Evolutionary conservation across 106 monocot genomes (phyloP).

Genomic region (Chionographis japonica): DNA sequence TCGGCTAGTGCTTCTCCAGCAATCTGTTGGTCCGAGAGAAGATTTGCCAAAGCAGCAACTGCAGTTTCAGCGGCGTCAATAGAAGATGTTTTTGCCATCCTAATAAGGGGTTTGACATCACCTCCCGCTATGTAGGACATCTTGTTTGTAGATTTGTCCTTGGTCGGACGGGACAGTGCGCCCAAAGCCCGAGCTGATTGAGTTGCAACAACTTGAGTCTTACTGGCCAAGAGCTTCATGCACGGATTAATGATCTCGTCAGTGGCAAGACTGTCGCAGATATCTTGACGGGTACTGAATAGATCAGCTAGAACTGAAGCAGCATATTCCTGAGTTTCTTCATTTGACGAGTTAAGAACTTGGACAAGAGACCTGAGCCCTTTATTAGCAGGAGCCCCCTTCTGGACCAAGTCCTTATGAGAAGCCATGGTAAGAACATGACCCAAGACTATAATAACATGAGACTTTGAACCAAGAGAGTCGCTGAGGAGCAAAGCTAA

Average conservation of each 20-base stretch:
- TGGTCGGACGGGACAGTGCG: constrained; percentile 54
- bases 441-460: constrained; percentile 60
- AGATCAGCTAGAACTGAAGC: constrained; percentile 75
- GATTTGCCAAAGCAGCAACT: constrained; percentile 66
- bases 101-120: constrained; percentile 62
- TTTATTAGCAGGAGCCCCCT: constrained; percentile 68
- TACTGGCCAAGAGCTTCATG: constrained; percentile 85
- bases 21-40: constrained; percentile 63
- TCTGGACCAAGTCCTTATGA: constrained; percentile 52
- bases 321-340: constrained; percentile 63
- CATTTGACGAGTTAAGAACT: constrained; percentile 64
- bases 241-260: constrained; percentile 77
- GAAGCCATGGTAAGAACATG: constrained; percentile 67
- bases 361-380: constrained; percentile 63
- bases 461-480: constrained; percentile 44
- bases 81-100: constrained; percentile 65
- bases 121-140: constrained; percentile 63
- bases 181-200: constrained; percentile 79
- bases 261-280: constrained; percentile 68
- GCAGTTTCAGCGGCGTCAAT: constrained; percentile 75
- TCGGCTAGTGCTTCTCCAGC: constrained; percentile 62
- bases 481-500: constrained; percentile 49
- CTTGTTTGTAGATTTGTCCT: constrained; percentile 38
- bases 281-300: constrained; percentile 62
- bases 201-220: constrained; percentile 66